A percentile compares a stretch with the other conserved stretches of the same genome.
phyloP scores from a whole-genome alignment of 768 basidiomycete species.

The Macrolepiota albuminosa region DNA sequence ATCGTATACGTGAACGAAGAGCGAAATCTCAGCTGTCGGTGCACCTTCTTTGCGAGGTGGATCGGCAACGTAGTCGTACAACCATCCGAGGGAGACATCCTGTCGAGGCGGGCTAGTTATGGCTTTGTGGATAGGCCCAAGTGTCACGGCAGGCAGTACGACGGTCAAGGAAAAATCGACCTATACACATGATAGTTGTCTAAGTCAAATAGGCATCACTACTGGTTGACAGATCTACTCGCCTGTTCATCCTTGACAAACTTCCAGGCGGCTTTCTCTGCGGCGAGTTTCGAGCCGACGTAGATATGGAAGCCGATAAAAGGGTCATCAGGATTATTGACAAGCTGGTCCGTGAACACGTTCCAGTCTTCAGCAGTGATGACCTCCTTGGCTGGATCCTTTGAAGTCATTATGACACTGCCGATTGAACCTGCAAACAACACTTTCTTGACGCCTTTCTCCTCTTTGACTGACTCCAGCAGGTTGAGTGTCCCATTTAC shows the following conservation, averaged over 20 bases:
- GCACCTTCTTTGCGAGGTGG: conserved; percentile 6
- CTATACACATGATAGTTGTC: background rate
- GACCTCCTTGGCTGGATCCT: conserved; percentile 8
- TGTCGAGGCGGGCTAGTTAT: conserved; percentile 4
- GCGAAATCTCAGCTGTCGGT: conserved; percentile 3
- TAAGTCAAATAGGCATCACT: background rate
- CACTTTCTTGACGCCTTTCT: conserved; percentile 7
- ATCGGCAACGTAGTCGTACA: conserved; percentile 7
- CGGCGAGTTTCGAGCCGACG: conserved; percentile 6
- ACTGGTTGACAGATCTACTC: background rate
- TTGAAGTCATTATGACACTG: conserved; percentile 10
- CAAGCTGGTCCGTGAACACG: conserved; percentile 5
- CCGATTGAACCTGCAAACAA: conserved; percentile 7
- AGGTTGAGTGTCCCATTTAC: conserved; percentile 5
- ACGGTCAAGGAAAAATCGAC: conserved; percentile 7
- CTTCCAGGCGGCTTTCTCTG: conserved; percentile 11
- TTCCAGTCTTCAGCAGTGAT: conserved; percentile 10
- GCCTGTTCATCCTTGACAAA: conserved; percentile 8
- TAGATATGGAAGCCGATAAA: conserved; percentile 10
- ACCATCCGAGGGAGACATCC: conserved; percentile 11
- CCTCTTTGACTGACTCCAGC: background rate
- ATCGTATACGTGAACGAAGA: conserved; percentile 9
- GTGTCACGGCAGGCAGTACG: conserved; percentile 3
- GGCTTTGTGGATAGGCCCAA: conserved; percentile 9
- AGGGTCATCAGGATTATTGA: conserved; percentile 7